phyloP scores from a whole-genome alignment of 2,329 filamentous ascomycete species.

The Hypoxylon sp. region DNA sequence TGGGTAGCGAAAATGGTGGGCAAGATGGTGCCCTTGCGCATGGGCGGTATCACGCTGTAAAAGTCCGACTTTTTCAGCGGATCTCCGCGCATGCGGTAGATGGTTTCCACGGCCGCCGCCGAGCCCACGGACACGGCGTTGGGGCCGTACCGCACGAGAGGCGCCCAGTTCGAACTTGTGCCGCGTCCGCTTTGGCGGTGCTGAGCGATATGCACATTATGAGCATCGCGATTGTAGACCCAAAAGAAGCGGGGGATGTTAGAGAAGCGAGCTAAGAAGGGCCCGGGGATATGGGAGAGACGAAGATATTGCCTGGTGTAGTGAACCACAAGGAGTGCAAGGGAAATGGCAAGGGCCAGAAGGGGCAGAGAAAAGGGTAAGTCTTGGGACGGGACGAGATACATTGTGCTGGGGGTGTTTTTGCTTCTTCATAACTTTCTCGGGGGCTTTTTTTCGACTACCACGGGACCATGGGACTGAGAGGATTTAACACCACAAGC shows the following conservation, averaged over 20 bases:
- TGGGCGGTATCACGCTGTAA: conserved; percentile 45
- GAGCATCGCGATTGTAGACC: conserved; percentile 29
- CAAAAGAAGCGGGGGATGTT: conserved; percentile 31
- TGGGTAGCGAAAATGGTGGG: conserved; percentile 48
- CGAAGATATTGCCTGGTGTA: conserved; percentile 16
- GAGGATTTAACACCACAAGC: not conserved
- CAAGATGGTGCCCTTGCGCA: conserved; percentile 40
- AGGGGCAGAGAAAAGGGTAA: not conserved
- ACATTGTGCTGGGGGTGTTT: not conserved
- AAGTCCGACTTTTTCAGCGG: conserved; percentile 42
- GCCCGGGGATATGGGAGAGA: conserved; percentile 33
- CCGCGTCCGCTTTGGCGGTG: conserved; percentile 18
- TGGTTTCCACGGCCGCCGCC: conserved; percentile 21
- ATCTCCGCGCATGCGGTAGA: conserved; percentile 22
- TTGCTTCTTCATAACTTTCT: not conserved
- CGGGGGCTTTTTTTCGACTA: not conserved
- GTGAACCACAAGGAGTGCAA: not conserved
- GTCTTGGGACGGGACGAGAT: not conserved
- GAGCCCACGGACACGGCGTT: conserved; percentile 25
- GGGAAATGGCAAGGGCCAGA: not conserved
- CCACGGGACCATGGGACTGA: not conserved
- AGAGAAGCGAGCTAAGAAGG: conserved; percentile 26
- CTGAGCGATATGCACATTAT: conserved; percentile 27
- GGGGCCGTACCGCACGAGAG: conserved; percentile 33
- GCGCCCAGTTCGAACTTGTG: not conserved